Conservation (phyloP, 1,284 basidiomycete species). For the Naganishia cerealis region DNA sequence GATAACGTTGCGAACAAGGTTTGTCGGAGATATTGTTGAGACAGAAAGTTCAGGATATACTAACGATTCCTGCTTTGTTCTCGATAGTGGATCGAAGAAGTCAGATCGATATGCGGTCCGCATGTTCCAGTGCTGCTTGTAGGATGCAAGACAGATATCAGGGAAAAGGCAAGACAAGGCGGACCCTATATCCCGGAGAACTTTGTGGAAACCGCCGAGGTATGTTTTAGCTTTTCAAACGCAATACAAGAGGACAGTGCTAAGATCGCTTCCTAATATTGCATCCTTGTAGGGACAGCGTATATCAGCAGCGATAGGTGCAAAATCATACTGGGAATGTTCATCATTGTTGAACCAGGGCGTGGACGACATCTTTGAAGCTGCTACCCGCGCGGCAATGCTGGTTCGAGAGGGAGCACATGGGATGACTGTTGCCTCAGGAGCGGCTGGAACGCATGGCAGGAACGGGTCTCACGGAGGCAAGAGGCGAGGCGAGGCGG, state of each 20-base stretch:
- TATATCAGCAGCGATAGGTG: constrained; percentile 76
- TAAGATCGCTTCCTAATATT: not conserved
- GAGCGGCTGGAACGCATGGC: constrained; percentile 9
- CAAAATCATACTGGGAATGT: constrained; percentile 88
- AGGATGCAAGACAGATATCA: constrained; percentile 56
- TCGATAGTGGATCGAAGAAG: constrained; percentile 91
- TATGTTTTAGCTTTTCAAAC: constrained; percentile 38
- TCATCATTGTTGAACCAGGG: constrained; percentile 87
- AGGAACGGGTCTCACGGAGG: constrained; percentile 22
- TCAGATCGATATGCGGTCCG: constrained; percentile 80
- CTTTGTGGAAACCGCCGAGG: constrained; percentile 54
- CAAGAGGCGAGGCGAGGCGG: constrained; percentile 29
- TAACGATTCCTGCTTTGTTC: not conserved
- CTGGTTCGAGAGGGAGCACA: constrained; percentile 74
- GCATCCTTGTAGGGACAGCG: constrained; percentile 63
- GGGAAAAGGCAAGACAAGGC: constrained; percentile 57
- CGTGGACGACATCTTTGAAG: constrained; percentile 92
- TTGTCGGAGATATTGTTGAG: constrained; percentile 36
- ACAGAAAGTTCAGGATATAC: not conserved
- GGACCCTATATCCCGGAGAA: constrained; percentile 49
- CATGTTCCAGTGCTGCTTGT: constrained; percentile 59
- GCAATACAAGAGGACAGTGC: not conserved
- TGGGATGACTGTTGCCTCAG: constrained; percentile 39
- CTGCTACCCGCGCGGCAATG: constrained; percentile 89
- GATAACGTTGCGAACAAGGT: constrained; percentile 94